Evolutionary conservation across 345 rosid genomes (phyloP).

Genomic region (Bruguiera sexangula): DNA sequence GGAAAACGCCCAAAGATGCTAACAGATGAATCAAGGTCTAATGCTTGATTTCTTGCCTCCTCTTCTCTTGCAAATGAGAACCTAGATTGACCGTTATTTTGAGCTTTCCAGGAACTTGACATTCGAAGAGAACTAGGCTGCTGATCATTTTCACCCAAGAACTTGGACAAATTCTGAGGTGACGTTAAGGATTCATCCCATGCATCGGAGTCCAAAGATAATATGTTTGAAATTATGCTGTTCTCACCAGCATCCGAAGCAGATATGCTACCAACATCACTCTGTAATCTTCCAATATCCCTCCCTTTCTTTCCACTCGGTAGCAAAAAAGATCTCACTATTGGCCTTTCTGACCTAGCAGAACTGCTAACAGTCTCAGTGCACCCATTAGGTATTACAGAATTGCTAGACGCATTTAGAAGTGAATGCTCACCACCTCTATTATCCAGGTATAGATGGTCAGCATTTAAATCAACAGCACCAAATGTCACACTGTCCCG

Average conservation of each 20-base stretch:
- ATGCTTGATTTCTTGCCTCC: conserved; percentile 39
- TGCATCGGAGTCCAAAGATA: conserved; percentile 66
- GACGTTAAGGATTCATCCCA: conserved; percentile 76
- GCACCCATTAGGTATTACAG: conserved; percentile 44
- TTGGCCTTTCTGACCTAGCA: conserved; percentile 30
- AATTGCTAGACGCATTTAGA: conserved; percentile 24
- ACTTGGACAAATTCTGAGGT: conserved; percentile 47
- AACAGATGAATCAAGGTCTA: conserved; percentile 36
- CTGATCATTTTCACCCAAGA: conserved; percentile 53
- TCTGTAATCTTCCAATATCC: conserved; percentile 14
- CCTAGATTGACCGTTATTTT: conserved; percentile 63
- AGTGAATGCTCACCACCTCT: conserved; percentile 27
- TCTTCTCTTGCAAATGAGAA: conserved; percentile 87
- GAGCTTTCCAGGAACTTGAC: conserved; percentile 49
- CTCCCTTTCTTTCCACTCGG: conserved; percentile 32
- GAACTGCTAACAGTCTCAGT: conserved; percentile 36
- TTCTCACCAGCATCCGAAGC: conserved; percentile 49
- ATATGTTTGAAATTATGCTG: conserved; percentile 64
- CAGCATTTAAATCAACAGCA: conserved; percentile 27
- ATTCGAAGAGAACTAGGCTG: conserved; percentile 40
- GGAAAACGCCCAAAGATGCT: conserved; percentile 37
- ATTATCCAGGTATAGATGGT: conserved; percentile 31
- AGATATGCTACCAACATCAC: conserved; percentile 15
- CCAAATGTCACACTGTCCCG: conserved; percentile 22
- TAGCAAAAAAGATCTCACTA: conserved; percentile 31